phyloP scores from a whole-genome alignment of 768 basidiomycete genomes.

The Pulveroboletus ravenelii region DNA sequence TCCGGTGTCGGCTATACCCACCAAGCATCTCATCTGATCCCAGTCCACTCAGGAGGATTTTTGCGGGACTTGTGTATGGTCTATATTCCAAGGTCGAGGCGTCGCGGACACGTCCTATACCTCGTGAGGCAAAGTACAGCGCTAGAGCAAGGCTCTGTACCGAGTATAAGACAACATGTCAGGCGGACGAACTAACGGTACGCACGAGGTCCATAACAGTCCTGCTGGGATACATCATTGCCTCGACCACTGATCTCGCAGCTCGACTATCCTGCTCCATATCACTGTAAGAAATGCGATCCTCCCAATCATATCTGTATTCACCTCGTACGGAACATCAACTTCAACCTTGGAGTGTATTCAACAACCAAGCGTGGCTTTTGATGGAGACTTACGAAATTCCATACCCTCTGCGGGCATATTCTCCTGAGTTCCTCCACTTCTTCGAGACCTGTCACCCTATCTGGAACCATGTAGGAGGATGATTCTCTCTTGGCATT shows the following conservation, averaged over 20 bases:
- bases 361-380: neutral
- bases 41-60: slow-evolving; percentile 83
- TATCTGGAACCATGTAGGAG: slow-evolving; percentile 82
- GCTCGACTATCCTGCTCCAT: slow-evolving; percentile 57
- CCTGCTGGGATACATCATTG: slow-evolving; percentile 70
- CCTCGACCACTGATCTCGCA: slow-evolving; percentile 52
- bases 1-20: slow-evolving; percentile 87
- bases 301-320: slow-evolving; percentile 1
- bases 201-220: slow-evolving; percentile 91
- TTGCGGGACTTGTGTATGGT: slow-evolving; percentile 68
- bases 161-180: slow-evolving; percentile 1
- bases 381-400: slow-evolving; percentile 58
- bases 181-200: neutral
- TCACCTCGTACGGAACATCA: slow-evolving; percentile 75
- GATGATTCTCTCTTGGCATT: slow-evolving; percentile 11
- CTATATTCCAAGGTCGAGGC: slow-evolving; percentile 29
- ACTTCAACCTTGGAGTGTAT: slow-evolving; percentile 63
- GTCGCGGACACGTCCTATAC: slow-evolving; percentile 54
- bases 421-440: slow-evolving; percentile 69
- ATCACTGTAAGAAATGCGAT: slow-evolving; percentile 4
- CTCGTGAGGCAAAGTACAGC: slow-evolving; percentile 88
- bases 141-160: slow-evolving; percentile 84
- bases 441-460: slow-evolving; percentile 74
- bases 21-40: slow-evolving; percentile 96
- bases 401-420: slow-evolving; percentile 83